Evolutionary conservation across 1,284 basidiomycete genomes (phyloP), one percentile per base, ranked within the genome.

Genomic region (Tylopilus sp.): DNA sequence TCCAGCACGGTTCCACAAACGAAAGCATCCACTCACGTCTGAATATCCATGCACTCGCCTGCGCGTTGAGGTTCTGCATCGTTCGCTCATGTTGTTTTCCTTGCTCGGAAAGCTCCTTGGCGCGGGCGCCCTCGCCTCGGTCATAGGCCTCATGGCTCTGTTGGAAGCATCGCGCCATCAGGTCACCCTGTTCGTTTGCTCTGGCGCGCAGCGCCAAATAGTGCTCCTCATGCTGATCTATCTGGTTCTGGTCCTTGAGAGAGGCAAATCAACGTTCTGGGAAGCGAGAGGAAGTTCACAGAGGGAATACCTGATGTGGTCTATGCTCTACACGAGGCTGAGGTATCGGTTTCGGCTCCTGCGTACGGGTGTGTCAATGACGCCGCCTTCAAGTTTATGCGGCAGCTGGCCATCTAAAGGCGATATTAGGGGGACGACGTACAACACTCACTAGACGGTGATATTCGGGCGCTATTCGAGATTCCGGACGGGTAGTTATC

Each of bases 21-120:
- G 29, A 46, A 17, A 11, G 24, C 6, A 36, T 15, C 43, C 34
- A 48, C 71, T 55, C 58, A 92, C 91, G 82, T 51, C 73, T 71
- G 66, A 86, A 98, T 58, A 98, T 96, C 90, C 91, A 95, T 46
- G 87, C 81, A 51, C 85, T 83, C 1, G 95, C 96, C 69, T 96
- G 73, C 55, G 78, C 77, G 68, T 99, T 94, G 57, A 94, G 70
- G 43, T 78, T 69, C 57, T 91, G 85, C 86, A 94, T 94, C 62
- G 82, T 78, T 12, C 71, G 64, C 70, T 94, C 83, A 68, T 95
- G 90, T 44, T 74, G 71, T 68, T 94, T 91, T 8, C 93, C 95
- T 69, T 94, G 66, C 56, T 85, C 80, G 10, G 86, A 91, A 30
- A 97, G 76, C 55, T 88, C 76, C 71, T 97, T 94, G 11, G 94